phyloP scores from a whole-genome alignment of 768 basidiomycete genomes.

The Amanita brunnescens region DNA sequence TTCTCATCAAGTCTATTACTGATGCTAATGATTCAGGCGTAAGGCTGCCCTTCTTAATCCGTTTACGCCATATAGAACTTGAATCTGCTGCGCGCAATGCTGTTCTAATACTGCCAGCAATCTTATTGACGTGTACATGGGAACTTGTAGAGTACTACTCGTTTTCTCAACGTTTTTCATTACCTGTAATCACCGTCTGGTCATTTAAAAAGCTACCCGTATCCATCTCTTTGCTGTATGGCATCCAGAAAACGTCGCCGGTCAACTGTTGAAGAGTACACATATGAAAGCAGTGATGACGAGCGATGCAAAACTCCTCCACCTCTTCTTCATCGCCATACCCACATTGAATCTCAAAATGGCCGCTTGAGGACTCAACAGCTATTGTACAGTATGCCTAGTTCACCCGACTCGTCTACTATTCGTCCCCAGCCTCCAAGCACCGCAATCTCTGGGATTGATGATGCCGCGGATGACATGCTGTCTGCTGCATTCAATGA shows the following conservation, averaged over 20 bases:
- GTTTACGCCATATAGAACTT: too few relatives aligned
- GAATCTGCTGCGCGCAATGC: too few relatives aligned
- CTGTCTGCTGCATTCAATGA: not conserved
- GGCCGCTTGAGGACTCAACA: not conserved
- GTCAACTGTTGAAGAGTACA: not conserved
- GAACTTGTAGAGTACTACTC: too few relatives aligned
- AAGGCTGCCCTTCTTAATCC: too few relatives aligned
- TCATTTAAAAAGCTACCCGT: too few relatives aligned
- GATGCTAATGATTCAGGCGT: too few relatives aligned
- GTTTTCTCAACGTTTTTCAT: too few relatives aligned
- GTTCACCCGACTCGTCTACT: not conserved
- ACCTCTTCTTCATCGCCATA: slow-evolving; percentile 2
- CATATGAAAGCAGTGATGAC: not conserved
- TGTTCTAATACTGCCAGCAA: too few relatives aligned
- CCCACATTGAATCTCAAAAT: not conserved
- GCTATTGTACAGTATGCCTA: not conserved
- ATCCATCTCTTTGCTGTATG: not conserved
- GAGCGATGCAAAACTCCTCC: not conserved
- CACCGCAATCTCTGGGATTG: not conserved
- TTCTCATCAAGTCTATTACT: too few relatives aligned
- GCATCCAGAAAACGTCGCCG: not conserved
- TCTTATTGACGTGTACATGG: too few relatives aligned
- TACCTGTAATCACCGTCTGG: too few relatives aligned
- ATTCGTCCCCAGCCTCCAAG: too few relatives aligned
- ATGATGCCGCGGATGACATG: not conserved